Evolutionary conservation across 2,329 filamentous ascomycete species (phyloP).

Genomic region (Cercospora sojina): DNA sequence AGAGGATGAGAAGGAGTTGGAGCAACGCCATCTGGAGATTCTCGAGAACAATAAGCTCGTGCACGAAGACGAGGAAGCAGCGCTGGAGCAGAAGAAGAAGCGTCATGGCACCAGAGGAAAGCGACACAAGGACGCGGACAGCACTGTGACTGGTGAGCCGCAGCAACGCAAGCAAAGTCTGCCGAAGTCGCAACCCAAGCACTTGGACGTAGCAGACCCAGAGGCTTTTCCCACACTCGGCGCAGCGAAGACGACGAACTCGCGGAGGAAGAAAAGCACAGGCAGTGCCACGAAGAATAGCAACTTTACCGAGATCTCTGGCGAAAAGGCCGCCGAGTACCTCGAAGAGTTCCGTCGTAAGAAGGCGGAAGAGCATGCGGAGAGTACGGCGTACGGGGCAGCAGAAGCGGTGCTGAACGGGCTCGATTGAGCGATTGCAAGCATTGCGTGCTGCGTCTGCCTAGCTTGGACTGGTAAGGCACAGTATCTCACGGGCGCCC

Average conservation of each 20-base stretch:
- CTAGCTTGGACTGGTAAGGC: not conserved
- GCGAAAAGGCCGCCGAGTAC: constrained; percentile 28
- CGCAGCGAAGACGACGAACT: constrained; percentile 12
- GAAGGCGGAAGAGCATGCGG: constrained; percentile 32
- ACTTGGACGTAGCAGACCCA: constrained; percentile 27
- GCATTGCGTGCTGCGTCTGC: not conserved
- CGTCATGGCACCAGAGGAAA: not conserved
- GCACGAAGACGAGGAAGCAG: not conserved
- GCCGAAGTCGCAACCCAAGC: constrained; percentile 2
- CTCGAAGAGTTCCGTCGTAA: constrained; percentile 32
- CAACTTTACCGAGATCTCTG: constrained; percentile 30
- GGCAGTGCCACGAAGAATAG: constrained; percentile 14
- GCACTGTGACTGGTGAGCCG: not conserved
- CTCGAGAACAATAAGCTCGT: constrained; percentile 9
- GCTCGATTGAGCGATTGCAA: constrained; percentile 24
- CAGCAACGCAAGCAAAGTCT: constrained; percentile 7
- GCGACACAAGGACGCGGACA: not conserved
- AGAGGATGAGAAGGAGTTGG: constrained; percentile 6
- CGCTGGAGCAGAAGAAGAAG: constrained; percentile 7
- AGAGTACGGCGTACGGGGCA: constrained; percentile 30
- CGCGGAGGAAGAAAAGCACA: constrained; percentile 23
- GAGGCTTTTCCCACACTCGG: constrained; percentile 34
- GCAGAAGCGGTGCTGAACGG: constrained; percentile 31
- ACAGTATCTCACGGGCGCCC: not conserved
- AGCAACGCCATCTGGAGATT: constrained; percentile 14